phyloP scores from a whole-genome alignment of 768 basidiomycete genomes.

The Ephemerocybe angulata region DNA sequence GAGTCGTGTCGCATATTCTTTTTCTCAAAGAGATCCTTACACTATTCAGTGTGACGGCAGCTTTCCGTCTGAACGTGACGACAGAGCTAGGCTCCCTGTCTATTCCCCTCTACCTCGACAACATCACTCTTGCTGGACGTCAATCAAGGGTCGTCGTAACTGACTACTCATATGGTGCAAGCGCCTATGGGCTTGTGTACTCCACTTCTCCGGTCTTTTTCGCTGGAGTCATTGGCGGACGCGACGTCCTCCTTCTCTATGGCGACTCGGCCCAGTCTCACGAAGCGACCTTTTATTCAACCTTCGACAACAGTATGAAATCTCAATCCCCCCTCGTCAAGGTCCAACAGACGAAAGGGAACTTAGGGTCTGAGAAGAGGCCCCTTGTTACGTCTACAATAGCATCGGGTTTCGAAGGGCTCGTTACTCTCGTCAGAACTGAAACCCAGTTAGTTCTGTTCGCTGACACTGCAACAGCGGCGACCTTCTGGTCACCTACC shows the following conservation, averaged over 20 bases:
- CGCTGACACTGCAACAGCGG: conserved; percentile 61
- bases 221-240: conserved; percentile 54
- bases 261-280: conserved; percentile 55
- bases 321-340: conserved; percentile 23
- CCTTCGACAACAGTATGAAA: background rate
- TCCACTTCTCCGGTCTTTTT: conserved; percentile 75
- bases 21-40: too few species aligned
- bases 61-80: conserved; percentile 59
- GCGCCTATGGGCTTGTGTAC: conserved; percentile 55
- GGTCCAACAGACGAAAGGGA: conserved; percentile 21
- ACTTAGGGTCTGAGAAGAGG: too few species aligned
- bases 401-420: conserved; percentile 51
- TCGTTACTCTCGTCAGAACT: conserved; percentile 65
- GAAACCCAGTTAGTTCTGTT: conserved; percentile 66
- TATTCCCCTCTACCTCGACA: conserved; percentile 50
- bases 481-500: conserved; percentile 77
- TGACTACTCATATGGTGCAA: conserved; percentile 64
- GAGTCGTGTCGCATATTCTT: too few species aligned
- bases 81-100: conserved; percentile 49
- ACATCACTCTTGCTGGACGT: conserved; percentile 62
- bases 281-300: conserved; percentile 45
- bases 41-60: conserved; percentile 38
- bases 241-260: conserved; percentile 61
- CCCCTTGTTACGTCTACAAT: conserved; percentile 48
- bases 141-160: conserved; percentile 73